Percentiles rank a stretch among this genome's conserved stretches.
phyloP scores from a whole-genome alignment of 2,329 filamentous ascomycete genomes.

The Pyrenochaeta sp. region DNA sequence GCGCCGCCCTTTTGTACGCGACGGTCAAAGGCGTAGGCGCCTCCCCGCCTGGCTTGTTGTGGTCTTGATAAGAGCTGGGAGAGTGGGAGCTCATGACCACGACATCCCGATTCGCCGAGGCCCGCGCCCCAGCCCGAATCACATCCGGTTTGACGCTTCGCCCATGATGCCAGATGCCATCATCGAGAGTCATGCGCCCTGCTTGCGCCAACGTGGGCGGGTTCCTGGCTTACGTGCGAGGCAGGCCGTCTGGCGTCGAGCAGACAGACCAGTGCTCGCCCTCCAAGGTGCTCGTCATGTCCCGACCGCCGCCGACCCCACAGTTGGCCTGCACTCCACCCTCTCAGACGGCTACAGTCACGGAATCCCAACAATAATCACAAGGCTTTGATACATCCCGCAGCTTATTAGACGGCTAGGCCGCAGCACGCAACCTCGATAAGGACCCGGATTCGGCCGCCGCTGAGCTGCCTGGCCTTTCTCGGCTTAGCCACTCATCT shows the following conservation, averaged over 20 bases:
- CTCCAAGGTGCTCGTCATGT: constrained; percentile 12
- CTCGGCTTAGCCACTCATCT: constrained; percentile 25
- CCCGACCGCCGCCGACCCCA: constrained; percentile 27
- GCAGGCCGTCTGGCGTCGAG: too few species aligned
- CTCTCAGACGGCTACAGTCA: constrained; percentile 35
- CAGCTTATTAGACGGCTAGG: constrained; percentile 27
- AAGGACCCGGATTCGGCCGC: constrained; percentile 37
- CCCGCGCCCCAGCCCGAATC: constrained; percentile 28
- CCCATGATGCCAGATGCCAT: constrained; percentile 44
- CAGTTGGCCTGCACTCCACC: constrained; percentile 24
- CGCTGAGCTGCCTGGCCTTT: constrained; percentile 24
- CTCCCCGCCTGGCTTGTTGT: constrained; percentile 29
- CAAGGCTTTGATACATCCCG: constrained; percentile 14
- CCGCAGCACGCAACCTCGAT: constrained; percentile 33
- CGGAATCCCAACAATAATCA: constrained; percentile 27
- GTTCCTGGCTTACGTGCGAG: constrained; percentile 17
- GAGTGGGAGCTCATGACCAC: constrained; percentile 32
- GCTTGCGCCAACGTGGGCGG: constrained; percentile 43
- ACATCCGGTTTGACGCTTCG: constrained; percentile 34
- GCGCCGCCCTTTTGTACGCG: constrained; percentile 36
- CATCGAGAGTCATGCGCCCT: constrained; percentile 42
- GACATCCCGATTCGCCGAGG: constrained; percentile 44
- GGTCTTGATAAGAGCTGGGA: constrained; percentile 36
- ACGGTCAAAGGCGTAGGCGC: constrained; percentile 35
- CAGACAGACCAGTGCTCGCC: too few species aligned